Evolutionary conservation across 768 basidiomycete genomes (phyloP), one percentile per base, ranked within the genome.

Genomic region (Tylopilus cervinicoccineus): DNA sequence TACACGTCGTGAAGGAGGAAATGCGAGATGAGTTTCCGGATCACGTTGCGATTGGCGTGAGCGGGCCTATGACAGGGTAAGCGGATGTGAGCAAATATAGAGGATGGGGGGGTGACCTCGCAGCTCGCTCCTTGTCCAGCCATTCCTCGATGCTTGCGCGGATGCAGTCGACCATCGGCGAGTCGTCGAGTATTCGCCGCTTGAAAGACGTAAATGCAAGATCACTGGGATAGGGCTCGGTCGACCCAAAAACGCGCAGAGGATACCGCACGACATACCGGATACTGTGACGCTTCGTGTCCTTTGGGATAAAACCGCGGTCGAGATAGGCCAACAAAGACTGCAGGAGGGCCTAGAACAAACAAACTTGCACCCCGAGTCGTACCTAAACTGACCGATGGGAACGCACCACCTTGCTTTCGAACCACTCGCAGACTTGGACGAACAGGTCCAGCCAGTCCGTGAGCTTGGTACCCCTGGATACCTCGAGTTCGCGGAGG

Each of bases 291-390:
- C 71, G 47, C 12, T 69, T 64, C 23, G 69, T 66, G 27, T 74
- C 65, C 33, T 70, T 67, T 0, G 63, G 57, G 10, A 88, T 73
- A 54, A 83, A 89, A 0, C 75, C 73, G 58, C 85, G 79, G 59
- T 93, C 88, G 43, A 92, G 66, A 61, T 84, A 86, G 3, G 86
- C 78, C 43, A 90, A 66, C 22, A 90, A 65, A 0, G 83, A 83
- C 52, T 76, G 67, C 3, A 90, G 59, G 17, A 88, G 66, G 5
- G 68, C 64, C 86, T 88, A 53, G 20, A 53, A 36, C 29, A 10
- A 34, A 10, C 16, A 33, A 51, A 12, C 13, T 14, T 45, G 48
- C 47, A 50, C 36, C 44, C 14, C 41, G 28, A 17, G 24, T 13
- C 3, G 31, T 28, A 9, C 28, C 44, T 13, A 16, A 17, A 34